phyloP scores from a whole-genome alignment of 768 basidiomycete genomes.

The Stropharia rugosoannulata region DNA sequence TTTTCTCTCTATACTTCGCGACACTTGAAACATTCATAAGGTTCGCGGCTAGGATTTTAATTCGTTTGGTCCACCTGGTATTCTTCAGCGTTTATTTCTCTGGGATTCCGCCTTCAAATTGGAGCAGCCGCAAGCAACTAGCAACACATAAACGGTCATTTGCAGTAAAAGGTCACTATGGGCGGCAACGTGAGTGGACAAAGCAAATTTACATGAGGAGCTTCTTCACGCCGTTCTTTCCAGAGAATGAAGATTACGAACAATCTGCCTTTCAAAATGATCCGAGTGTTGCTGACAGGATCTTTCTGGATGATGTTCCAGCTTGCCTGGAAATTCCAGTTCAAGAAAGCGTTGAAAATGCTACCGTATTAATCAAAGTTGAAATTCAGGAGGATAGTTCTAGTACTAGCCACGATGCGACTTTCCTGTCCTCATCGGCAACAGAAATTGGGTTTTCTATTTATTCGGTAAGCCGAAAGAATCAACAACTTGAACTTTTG shows the following conservation, averaged over 20 bases:
- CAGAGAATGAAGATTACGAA: not conserved
- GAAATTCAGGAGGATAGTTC: not conserved
- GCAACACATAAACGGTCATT: not conserved
- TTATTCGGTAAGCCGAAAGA: conserved; percentile 3
- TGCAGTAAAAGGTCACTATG: not conserved
- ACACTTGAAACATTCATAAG: not conserved
- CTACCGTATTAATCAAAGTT: not conserved
- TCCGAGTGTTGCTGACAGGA: not conserved
- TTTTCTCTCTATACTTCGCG: conserved; percentile 2
- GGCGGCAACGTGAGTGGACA: not conserved
- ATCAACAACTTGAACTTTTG: not conserved
- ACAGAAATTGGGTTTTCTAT: conserved; percentile 6
- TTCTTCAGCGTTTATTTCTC: conserved; percentile 12
- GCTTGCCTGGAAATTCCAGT: not conserved
- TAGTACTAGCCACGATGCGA: not conserved
- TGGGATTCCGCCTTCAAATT: conserved; percentile 10
- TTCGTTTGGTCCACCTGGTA: not conserved
- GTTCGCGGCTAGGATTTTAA: not conserved
- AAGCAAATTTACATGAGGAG: not conserved
- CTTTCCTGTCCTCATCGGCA: not conserved
- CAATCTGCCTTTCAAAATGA: not conserved
- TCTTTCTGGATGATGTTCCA: not conserved
- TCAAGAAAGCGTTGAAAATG: not conserved
- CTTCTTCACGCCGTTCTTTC: not conserved
- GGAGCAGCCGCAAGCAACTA: not conserved